Base-by-base conservation (phyloP, 768 basidiomycete genomes). In the Podaxis sp. region DNA sequence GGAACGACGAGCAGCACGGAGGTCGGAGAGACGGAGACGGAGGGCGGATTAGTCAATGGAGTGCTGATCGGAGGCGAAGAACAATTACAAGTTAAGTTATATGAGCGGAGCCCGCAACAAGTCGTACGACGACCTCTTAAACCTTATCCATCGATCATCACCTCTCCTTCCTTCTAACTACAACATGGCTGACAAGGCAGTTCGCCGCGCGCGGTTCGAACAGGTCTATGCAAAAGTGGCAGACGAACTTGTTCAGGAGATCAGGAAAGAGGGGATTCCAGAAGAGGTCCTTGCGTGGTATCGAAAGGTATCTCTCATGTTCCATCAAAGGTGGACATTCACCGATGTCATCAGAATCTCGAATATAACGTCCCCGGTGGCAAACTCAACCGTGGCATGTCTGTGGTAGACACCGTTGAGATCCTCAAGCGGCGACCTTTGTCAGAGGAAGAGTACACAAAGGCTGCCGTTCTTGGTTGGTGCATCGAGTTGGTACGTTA, bases 321-420 rank as follows among this genome's bases (percentile, higher is more conserved):
- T 39, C 49, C 24, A 8, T 58, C n/a, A 28, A 59, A 19, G 44
- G 52, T 70, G 67, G 68, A 64, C 55, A 28, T 61, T 38, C 4
- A 22, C 22, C 22, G 15, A 38, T 51, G 7, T 8, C 17, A 7
- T 36, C 68, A 95, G 93, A 95, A 84, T 73, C 79, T 99, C 61
- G 85, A 95, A 66, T 91, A 95, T 80, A 99, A 98, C 75, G 90
- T 93, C 19, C 95, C 95, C 0, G 93, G 94, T 52, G 95, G 95
- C 2, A 99, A 99, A 77, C 88, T 98, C 58, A 99, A 97, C 76
- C 87, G 96, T 42, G 95, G 96, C n/a, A 82, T 98, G 78, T 95
- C 94, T 9, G 95, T 97, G 68, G 90, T 95, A 51, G 96, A 98
- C 75, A 92, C 93, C 3, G 91, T 89, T 57, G 88, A 94, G 76